These are phyloP conservation scores for Orobanche coerulescens DNA, from an alignment of 257 asterid species.

Conservation along the genomic window DNA sequence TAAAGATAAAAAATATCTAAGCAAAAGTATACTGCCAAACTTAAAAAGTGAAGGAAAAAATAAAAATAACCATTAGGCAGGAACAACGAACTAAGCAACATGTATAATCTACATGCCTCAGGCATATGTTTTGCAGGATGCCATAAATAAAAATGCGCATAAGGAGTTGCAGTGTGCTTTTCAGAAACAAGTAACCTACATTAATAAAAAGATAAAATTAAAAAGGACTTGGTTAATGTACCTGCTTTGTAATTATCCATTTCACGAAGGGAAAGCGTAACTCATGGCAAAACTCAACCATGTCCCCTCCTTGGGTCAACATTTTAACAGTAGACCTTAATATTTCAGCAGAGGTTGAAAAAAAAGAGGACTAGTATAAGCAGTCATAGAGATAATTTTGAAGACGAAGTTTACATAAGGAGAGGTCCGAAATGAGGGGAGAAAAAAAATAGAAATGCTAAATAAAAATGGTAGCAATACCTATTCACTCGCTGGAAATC, in stretches of 20 bases:
- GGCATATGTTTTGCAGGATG: constrained; percentile 1
- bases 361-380: background rate
- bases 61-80: background rate
- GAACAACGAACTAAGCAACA: background rate
- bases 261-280: constrained; percentile 75
- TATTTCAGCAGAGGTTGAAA: constrained; percentile 17
- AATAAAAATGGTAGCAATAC: constrained; percentile 29
- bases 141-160: background rate
- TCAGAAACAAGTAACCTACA: constrained; percentile 3
- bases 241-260: constrained; percentile 81
- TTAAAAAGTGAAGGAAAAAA: background rate
- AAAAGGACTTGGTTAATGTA: constrained; percentile 13
- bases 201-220: background rate
- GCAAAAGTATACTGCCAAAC: background rate
- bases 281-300: constrained; percentile 88
- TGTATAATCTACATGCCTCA: background rate
- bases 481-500: constrained; percentile 51
- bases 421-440: constrained; percentile 5
- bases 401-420: constrained; percentile 4
- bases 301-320: constrained; percentile 86
- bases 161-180: background rate
- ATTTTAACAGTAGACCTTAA: constrained; percentile 64
- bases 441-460: background rate
- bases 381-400: constrained; percentile 15
- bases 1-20: background rate